phyloP scores from a whole-genome alignment of 768 basidiomycete species.

The Hysterangium stoloniferum region DNA sequence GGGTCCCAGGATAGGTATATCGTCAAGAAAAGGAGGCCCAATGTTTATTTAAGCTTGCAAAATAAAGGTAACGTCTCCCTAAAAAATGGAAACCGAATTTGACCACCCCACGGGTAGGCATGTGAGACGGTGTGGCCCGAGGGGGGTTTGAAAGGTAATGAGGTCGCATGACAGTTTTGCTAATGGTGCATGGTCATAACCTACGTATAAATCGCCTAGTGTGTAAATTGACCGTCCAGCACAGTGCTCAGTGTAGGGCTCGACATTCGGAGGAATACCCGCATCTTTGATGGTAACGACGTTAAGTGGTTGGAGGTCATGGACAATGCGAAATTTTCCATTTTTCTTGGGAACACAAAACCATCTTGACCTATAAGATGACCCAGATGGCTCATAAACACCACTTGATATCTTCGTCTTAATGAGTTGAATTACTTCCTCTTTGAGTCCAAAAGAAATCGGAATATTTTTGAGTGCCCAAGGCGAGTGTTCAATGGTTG shows the following conservation, averaged over 20 bases:
- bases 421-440: constrained; percentile 25
- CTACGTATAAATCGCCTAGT: constrained; percentile 20
- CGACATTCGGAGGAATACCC: constrained; percentile 25
- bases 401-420: constrained; percentile 27
- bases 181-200: constrained; percentile 17
- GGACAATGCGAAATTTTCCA: constrained; percentile 28
- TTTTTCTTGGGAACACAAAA: constrained; percentile 35
- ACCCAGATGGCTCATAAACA: constrained; percentile 29
- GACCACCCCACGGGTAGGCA: constrained; percentile 35
- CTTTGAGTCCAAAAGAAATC: constrained; percentile 26
- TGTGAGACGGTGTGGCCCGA: constrained; percentile 18
- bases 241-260: constrained; percentile 27
- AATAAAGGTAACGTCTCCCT: constrained; percentile 32
- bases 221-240: constrained; percentile 17
- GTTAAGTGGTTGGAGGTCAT: constrained; percentile 33
- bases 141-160: constrained; percentile 34
- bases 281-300: constrained; percentile 31
- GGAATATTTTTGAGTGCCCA: constrained; percentile 29
- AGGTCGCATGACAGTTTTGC: constrained; percentile 26
- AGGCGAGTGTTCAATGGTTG: constrained; percentile 28
- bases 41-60: constrained; percentile 31
- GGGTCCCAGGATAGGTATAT: constrained; percentile 29
- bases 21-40: constrained; percentile 32
- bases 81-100: constrained; percentile 33
- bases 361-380: constrained; percentile 30